phyloP scores from a whole-genome alignment of 176 grass and related monocot genomes.

The Carex littledalei region DNA sequence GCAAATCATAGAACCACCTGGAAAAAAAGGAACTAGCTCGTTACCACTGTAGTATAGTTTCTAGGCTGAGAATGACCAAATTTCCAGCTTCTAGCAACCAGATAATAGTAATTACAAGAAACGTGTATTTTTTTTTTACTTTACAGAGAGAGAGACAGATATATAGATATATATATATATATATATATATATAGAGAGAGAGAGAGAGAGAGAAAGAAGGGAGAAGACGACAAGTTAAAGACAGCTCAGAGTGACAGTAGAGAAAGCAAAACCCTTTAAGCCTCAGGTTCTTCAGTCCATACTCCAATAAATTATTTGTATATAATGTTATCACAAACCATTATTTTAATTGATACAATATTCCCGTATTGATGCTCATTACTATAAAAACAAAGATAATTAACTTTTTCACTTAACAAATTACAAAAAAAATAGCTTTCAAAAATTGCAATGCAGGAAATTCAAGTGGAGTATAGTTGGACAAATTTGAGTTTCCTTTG shows the following conservation, averaged over 20 bases:
- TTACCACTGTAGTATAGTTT: not conserved
- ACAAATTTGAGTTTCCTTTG: not conserved
- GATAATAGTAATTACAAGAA: not conserved
- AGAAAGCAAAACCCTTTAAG: conserved; percentile 3
- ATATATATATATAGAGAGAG: not conserved
- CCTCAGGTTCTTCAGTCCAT: not conserved
- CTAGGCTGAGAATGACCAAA: not conserved
- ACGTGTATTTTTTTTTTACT: not conserved
- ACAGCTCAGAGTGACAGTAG: conserved; percentile 19
- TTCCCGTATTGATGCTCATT: not conserved
- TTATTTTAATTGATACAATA: not conserved
- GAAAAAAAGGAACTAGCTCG: not conserved
- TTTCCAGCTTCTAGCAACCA: not conserved
- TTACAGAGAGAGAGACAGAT: not conserved
- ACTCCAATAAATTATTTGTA: not conserved
- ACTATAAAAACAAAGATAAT: not conserved
- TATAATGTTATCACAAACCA: not conserved
- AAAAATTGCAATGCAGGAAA: not conserved
- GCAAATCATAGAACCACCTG: conserved; percentile 15
- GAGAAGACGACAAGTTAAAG: conserved; percentile 2
- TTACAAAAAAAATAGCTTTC: not conserved
- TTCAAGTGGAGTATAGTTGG: not conserved
- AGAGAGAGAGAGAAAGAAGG: not conserved
- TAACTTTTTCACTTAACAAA: not conserved
- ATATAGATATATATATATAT: no score